Conservation (phyloP, 495 filamentous ascomycete genomes). For the Penicillium bovifimosum region DNA sequence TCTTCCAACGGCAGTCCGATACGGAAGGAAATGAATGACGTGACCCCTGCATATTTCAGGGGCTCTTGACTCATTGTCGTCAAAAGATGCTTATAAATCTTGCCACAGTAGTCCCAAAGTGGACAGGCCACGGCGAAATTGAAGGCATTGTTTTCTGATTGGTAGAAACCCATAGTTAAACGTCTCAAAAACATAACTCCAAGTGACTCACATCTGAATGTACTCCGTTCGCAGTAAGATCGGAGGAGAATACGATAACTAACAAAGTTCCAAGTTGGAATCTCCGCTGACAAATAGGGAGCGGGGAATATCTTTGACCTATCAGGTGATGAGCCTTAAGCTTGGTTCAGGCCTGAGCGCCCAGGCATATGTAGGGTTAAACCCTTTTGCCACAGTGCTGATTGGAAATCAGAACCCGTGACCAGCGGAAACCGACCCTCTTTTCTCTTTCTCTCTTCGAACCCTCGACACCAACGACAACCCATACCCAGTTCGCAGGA, state of each 20-base stretch:
- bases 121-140: background rate
- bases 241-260: background rate
- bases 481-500: conserved; percentile 45
- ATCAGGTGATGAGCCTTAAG: conserved; percentile 8
- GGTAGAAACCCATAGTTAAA: background rate
- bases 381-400: conserved; percentile 43
- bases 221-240: no score
- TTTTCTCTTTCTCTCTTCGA: conserved; percentile 34
- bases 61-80: background rate
- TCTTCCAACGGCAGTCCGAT: background rate
- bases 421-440: conserved; percentile 18
- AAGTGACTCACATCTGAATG: background rate
- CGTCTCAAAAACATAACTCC: background rate
- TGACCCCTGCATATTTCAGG: background rate
- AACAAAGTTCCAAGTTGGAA: background rate
- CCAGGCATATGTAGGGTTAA: conserved; percentile 39
- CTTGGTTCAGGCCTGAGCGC: conserved; percentile 24
- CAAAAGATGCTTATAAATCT: background rate
- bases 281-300: background rate
- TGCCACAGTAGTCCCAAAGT: background rate
- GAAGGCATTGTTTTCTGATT: background rate
- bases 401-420: conserved; percentile 48
- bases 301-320: background rate
- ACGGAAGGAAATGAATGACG: conserved; percentile 1
- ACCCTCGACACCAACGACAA: conserved; percentile 40